Conservation (phyloP, 768 basidiomycete genomes). For the Mycena galericulata region DNA sequence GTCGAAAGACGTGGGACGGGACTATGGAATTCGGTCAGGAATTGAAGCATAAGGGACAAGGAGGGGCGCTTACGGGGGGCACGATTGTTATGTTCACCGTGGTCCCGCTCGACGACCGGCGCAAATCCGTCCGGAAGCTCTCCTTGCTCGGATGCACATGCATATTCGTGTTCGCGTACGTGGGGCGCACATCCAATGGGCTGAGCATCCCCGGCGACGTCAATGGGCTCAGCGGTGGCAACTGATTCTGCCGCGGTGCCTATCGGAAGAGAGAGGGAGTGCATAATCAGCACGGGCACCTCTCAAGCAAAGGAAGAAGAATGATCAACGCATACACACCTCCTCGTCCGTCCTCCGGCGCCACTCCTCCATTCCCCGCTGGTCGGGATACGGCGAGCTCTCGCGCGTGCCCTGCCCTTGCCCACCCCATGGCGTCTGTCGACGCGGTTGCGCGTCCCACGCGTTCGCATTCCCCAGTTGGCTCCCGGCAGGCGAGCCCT, state of each 20-base stretch:
- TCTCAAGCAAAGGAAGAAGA: neutral
- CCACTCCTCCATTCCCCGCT: constrained; percentile 32
- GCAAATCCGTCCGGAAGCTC: constrained; percentile 10
- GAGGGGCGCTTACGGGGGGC: constrained; percentile 1
- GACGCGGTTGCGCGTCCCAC: constrained; percentile 2
- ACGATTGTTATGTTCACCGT: constrained; percentile 25
- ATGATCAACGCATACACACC: neutral
- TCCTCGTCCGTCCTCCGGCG: constrained; percentile 22
- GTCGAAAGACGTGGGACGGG: constrained; percentile 17
- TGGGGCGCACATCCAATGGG: constrained; percentile 9
- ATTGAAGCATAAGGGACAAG: neutral
- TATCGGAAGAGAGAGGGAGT: neutral
- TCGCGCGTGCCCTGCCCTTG: neutral
- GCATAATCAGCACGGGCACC: neutral
- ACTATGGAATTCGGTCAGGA: neutral
- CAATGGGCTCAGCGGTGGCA: constrained; percentile 24
- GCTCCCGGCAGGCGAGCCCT: constrained; percentile 4
- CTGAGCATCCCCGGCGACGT: constrained; percentile 23
- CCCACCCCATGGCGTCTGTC: constrained; percentile 13
- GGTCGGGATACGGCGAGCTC: constrained; percentile 24
- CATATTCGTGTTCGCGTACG: no score
- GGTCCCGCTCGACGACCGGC: constrained; percentile 19
- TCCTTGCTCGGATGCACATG: constrained; percentile 11
- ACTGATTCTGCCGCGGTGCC: constrained; percentile 12
- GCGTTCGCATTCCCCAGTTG: constrained; percentile 8